phyloP scores from a whole-genome alignment of 1,284 basidiomycete genomes.

The Cerrena zonata region DNA sequence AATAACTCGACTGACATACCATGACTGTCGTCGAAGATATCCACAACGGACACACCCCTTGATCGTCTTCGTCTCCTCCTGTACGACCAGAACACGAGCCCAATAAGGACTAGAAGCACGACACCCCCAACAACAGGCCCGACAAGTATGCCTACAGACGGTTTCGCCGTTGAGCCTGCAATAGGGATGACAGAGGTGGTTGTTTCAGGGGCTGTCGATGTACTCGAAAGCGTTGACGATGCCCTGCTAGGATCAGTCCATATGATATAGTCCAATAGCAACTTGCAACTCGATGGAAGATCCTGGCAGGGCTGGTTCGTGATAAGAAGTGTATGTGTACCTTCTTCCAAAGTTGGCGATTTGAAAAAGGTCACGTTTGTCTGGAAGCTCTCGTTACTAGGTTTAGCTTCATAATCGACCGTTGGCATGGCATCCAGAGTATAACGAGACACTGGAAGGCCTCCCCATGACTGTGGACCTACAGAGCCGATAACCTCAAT shows the following conservation, averaged over 20 bases:
- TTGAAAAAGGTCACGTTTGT: not conserved
- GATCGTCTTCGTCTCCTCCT: not conserved
- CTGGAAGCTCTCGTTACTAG: not conserved
- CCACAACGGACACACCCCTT: too few species aligned
- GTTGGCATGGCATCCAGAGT: not conserved
- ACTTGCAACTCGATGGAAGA: not conserved
- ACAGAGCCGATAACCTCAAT: not conserved
- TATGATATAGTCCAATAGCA: not conserved
- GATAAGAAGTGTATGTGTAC: not conserved
- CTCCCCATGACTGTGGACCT: not conserved
- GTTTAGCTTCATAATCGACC: not conserved
- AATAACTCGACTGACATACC: too few species aligned
- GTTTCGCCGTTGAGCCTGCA: not conserved
- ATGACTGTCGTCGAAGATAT: too few species aligned
- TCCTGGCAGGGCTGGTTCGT: not conserved
- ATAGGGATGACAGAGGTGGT: too few species aligned
- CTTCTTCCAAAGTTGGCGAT: not conserved
- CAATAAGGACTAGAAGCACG: not conserved
- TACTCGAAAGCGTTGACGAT: not conserved
- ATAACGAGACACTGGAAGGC: not conserved
- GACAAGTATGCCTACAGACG: not conserved
- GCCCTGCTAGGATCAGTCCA: too few species aligned
- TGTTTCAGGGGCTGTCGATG: not conserved
- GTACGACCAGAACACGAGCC: not conserved
- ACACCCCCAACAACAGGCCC: not conserved